Conservation (phyloP, 148 eudicot genomes). For the Heliosperma pusillum region DNA sequence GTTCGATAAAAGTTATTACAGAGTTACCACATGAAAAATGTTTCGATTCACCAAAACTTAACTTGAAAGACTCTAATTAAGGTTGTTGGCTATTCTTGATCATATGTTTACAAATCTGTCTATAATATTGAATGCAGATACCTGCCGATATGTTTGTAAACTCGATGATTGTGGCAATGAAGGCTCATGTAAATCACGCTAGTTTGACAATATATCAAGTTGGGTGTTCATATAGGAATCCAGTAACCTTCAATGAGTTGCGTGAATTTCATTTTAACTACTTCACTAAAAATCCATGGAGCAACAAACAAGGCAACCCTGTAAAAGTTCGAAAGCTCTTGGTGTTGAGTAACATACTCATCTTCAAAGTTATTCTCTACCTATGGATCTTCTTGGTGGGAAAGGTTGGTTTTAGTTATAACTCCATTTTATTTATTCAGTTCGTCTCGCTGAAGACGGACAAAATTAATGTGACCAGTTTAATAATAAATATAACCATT, state of each 20-base stretch:
- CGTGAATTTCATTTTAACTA: background rate
- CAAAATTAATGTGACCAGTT: no score
- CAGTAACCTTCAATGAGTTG: constrained; percentile 14
- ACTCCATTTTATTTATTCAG: no score
- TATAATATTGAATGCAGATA: constrained; percentile 38
- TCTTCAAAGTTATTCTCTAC: constrained; percentile 15
- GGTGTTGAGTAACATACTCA: constrained; percentile 6
- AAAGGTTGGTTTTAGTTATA: constrained; percentile 9
- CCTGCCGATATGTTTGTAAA: constrained; percentile 81
- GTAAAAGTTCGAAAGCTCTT: constrained; percentile 2
- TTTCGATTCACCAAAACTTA: no score
- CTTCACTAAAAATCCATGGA: constrained; percentile 24
- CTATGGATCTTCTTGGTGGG: constrained; percentile 7
- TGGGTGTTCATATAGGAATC: constrained; percentile 24
- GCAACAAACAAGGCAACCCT: constrained; percentile 1
- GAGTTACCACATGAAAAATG: no score
- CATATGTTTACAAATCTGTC: no score
- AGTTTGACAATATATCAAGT: constrained; percentile 20
- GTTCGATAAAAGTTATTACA: no score
- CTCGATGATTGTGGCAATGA: constrained; percentile 60
- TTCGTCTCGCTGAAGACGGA: no score
- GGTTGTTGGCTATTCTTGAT: no score
- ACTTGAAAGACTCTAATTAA: no score
- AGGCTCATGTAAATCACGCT: constrained; percentile 33
- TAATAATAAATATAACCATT: no score